These are phyloP conservation scores for Penicillium flavigenum DNA, from an alignment of 495 filamentous ascomycete genomes.

Conservation along the genomic window DNA sequence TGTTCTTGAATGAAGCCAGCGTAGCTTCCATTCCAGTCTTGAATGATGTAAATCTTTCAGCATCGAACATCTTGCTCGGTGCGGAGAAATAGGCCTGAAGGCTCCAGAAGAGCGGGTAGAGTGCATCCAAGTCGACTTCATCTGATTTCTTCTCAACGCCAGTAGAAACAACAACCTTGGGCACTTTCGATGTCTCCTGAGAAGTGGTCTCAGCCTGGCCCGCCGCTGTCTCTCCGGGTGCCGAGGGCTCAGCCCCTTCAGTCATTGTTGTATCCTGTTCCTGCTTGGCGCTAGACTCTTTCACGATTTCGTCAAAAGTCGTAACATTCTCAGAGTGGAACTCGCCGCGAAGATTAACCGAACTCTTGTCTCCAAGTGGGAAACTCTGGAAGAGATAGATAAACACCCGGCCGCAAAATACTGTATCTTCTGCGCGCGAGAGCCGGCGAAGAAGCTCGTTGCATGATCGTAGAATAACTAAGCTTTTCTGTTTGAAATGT, in stretches of 20 bases:
- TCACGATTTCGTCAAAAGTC: constrained; percentile 63
- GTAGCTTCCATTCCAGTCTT: constrained; percentile 75
- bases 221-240: constrained; percentile 24
- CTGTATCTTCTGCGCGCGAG: constrained; percentile 91
- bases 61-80: constrained; percentile 74
- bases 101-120: constrained; percentile 95
- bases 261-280: constrained; percentile 61
- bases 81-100: constrained; percentile 90
- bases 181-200: constrained; percentile 26
- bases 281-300: constrained; percentile 25
- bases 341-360: constrained; percentile 93
- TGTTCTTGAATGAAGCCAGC: constrained; percentile 71
- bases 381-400: constrained; percentile 98
- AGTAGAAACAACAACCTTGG: constrained; percentile 56
- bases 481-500: constrained; percentile 78
- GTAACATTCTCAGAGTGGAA: constrained; percentile 97
- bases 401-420: constrained; percentile 94
- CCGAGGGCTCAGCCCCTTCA: constrained; percentile 49
- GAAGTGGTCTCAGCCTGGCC: constrained; percentile 13
- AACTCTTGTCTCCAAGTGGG: constrained; percentile 91
- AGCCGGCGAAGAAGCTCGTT: constrained; percentile 91
- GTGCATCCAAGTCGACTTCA: constrained; percentile 60
- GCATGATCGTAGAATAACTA: constrained; percentile 86
- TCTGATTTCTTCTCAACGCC: constrained; percentile 43
- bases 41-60: constrained; percentile 69